Evolutionary conservation across 768 basidiomycete species (phyloP), one percentile per base, ranked within the genome.

Genomic region (Suillus clintonianus): DNA sequence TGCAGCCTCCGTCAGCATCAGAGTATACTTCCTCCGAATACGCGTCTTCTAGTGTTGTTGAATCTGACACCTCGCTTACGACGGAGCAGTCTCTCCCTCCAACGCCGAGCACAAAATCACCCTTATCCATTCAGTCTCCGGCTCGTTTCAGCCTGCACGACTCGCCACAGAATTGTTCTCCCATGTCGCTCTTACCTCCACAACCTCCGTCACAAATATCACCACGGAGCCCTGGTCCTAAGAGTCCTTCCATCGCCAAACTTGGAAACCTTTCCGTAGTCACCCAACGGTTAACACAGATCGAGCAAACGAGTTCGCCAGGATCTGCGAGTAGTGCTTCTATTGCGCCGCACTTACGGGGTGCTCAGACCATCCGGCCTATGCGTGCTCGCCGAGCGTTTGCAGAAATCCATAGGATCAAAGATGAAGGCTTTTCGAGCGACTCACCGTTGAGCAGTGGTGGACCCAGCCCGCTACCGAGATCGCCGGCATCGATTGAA

Each of bases 231-330:
- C 73, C 74, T 51, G 78, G 71, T 60, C 70, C 72, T 22, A 76
- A 71, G 60, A 89, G 86, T 62, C 86, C 88, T 5, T 90, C 89
- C 9, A 84, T 91, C 50, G 76, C 82, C 32, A 86, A 89, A 62
- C 80, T 91, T 17, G 83, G 81, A 63, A 81, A 82, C 61, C 73
- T 85, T 43, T 90, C 88, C 8, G 83, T 90, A 27, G 90, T 91
- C 53, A 85, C 83, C 64, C 84, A 87, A 65, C 86, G 89, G 41
- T 80, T 89, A 15, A 85, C 86, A 11, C 83, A 89, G 67, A 83
- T 90, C 13, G 82, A 88, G 68, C 66, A 71, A 32, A 71, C 67
- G 0, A 69, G 67, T 47, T 64, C 69, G 13, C 36, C 58, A 34
- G 64, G 71, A 60, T 67, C 72, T 27, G 34, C 66, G 32, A 51